These are phyloP conservation scores for maize (Zea mays) DNA, from an alignment of 176 grass and related monocot genomes.

Conservation along the genomic window Zm-B73-REFERENCE-NAM-5.0 NC_050101.1:148943501-148944000, in stretches of 20 bases:
- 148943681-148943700: conserved; percentile 2
- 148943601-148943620: not conserved
- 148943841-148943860: not conserved
- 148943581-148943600: not conserved
- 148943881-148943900: not conserved
- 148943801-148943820: not conserved
- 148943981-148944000: not conserved
- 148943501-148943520: not conserved
- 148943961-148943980: not conserved
- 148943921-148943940: not conserved
- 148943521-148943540: not conserved
- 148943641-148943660: not conserved
- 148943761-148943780: conserved; percentile 1
- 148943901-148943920: not conserved
- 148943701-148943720: not conserved
- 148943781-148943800: not conserved
- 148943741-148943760: not conserved
- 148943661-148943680: not conserved
- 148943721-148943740: not conserved
- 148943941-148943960: not conserved
- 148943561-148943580: not conserved
- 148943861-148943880: not conserved
- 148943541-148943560: conserved; percentile 1
- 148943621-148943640: not conserved
- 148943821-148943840: not conserved